Evolutionary conservation across 2,329 filamentous ascomycete genomes (phyloP).

Genomic region (Penicillium sclerotiorum): DNA sequence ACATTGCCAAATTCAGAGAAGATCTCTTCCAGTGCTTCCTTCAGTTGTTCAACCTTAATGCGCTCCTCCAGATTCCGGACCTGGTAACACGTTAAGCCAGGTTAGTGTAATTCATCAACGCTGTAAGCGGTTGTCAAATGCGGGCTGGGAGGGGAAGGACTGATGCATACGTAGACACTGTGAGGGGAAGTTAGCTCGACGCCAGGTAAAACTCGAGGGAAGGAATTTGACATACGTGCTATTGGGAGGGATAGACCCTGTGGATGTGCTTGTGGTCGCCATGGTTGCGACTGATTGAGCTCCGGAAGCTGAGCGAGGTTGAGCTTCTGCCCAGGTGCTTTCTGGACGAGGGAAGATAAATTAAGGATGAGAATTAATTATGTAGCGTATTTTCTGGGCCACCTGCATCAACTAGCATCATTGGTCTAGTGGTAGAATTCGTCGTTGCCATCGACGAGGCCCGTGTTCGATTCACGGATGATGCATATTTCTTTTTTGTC

Average conservation of each 20-base stretch:
- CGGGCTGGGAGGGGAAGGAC: constrained; percentile 18
- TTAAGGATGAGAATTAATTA: background rate
- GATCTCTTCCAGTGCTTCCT: constrained; percentile 71
- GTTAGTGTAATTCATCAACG: constrained; percentile 15
- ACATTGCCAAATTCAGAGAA: constrained; percentile 89
- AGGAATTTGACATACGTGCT: constrained; percentile 48
- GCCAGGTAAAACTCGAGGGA: too few species aligned
- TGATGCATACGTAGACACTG: constrained; percentile 45
- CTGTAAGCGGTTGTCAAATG: constrained; percentile 11
- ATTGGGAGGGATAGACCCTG: constrained; percentile 39
- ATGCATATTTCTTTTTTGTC: constrained; percentile 34
- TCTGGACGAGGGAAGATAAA: background rate
- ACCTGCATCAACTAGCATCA: constrained; percentile 33
- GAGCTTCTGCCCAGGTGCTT: constrained; percentile 19
- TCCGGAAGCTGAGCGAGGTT: constrained; percentile 20
- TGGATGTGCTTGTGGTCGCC: constrained; percentile 36
- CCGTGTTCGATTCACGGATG: constrained; percentile 52
- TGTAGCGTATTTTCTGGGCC: accelerated
- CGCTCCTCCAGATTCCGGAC: constrained; percentile 88
- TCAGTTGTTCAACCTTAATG: constrained; percentile 78
- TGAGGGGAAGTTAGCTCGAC: constrained; percentile 15
- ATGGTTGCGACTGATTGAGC: constrained; percentile 37
- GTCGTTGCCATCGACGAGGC: constrained; percentile 51
- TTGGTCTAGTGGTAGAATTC: constrained; percentile 52
- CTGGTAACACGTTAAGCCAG: constrained; percentile 31